Percentiles rank a stretch among this genome's conserved stretches.
Evolutionary conservation across 495 filamentous ascomycete genomes (phyloP).

Genomic region (Chaetomium cochliodes): DNA sequence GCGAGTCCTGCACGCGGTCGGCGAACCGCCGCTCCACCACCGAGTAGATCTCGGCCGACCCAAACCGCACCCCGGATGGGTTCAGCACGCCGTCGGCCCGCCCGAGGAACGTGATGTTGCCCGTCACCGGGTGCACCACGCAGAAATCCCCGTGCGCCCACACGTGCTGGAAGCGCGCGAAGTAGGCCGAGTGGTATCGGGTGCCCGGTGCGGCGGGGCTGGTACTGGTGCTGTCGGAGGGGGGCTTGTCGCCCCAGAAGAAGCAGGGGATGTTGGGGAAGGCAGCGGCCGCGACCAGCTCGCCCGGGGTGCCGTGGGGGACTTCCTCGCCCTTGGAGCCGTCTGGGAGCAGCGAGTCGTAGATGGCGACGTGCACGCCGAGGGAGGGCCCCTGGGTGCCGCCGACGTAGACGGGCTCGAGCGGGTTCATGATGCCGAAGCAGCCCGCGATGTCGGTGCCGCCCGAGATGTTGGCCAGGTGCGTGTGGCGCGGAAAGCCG

Average conservation of each 20-base stretch:
- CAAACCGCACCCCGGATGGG: conserved; percentile 82
- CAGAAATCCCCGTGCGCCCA: conserved; percentile 85
- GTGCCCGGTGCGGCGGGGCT: conserved; percentile 39
- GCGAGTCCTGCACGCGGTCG: conserved; percentile 59
- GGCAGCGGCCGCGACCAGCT: conserved; percentile 64
- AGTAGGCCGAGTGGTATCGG: conserved; percentile 69
- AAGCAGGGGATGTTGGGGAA: conserved; percentile 74
- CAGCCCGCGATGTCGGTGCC: conserved; percentile 75
- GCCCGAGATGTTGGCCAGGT: conserved; percentile 71
- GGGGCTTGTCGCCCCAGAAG: conserved; percentile 62
- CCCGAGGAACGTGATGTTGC: conserved; percentile 66
- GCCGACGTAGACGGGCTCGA: conserved; percentile 69
- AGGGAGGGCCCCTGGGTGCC: conserved; percentile 64
- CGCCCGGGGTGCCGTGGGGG: conserved; percentile 63
- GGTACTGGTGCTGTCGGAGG: conserved; percentile 23
- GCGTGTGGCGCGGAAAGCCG: conserved; percentile 64
- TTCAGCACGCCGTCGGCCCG: conserved; percentile 90
- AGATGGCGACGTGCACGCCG: conserved; percentile 65
- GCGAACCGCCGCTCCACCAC: conserved; percentile 68
- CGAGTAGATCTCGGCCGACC: conserved; percentile 76
- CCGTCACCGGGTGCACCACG: conserved; percentile 64
- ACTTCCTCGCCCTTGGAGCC: conserved; percentile 52
- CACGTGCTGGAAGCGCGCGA: conserved; percentile 66
- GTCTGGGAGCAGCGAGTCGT: conserved; percentile 59
- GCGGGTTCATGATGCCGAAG: conserved; percentile 65